Evolutionary conservation across 106 monocot species (phyloP).

Genomic region (Narthecium ossifragum): DNA sequence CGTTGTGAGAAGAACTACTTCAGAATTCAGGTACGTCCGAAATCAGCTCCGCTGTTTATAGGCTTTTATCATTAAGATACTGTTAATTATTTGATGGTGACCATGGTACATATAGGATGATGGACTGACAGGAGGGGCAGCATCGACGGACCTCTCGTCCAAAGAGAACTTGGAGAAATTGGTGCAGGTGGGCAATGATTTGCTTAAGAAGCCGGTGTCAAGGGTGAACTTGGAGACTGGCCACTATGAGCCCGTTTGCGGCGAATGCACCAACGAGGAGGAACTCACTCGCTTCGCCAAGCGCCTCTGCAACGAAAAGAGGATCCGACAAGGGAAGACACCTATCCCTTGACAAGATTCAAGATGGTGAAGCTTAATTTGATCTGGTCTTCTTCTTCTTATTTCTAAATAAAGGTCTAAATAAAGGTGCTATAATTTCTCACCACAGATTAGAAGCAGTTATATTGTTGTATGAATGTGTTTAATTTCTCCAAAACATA

Average conservation of each 20-base stretch:
- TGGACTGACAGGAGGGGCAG: not conserved
- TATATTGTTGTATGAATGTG: too few relatives aligned
- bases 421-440: too few relatives aligned
- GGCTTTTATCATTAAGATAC: not conserved
- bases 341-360: not conserved
- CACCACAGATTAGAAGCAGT: too few relatives aligned
- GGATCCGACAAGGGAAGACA: not conserved
- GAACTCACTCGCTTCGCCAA: conserved; percentile 11
- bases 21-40: conserved; percentile 33
- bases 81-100: not conserved
- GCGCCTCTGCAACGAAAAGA: not conserved
- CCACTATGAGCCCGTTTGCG: not conserved
- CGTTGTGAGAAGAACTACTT: conserved; percentile 20
- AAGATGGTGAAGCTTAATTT: too few relatives aligned
- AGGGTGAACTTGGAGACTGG: conserved; percentile 25
- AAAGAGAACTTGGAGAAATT: conserved; percentile 18
- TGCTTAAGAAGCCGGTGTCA: conserved; percentile 16
- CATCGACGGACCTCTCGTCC: conserved; percentile 21
- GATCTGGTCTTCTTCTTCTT: too few relatives aligned
- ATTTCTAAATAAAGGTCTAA: too few relatives aligned
- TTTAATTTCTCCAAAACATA: too few relatives aligned
- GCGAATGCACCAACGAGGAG: conserved; percentile 15
- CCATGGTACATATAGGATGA: not conserved
- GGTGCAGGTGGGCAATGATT: conserved; percentile 4
- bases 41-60: not conserved